phyloP scores from a whole-genome alignment of 73 alveolate species.

The Paramecium pentaurelia region DNA sequence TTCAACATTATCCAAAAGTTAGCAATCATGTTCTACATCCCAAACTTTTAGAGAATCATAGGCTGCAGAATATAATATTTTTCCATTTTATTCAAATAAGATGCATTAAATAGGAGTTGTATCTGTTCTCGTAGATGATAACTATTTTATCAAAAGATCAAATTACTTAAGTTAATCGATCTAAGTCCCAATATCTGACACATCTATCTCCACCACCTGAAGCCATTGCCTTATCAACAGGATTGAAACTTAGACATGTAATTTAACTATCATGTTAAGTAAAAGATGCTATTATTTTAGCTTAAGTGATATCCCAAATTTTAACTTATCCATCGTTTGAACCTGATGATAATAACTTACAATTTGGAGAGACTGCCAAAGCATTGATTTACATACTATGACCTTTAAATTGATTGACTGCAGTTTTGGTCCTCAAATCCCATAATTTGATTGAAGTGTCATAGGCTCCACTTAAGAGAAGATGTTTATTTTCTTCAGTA shows the following conservation, averaged over 20 bases:
- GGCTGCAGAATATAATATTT: conserved; percentile 47
- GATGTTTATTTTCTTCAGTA: conserved; percentile 15
- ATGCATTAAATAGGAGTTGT: conserved; percentile 35
- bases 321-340: conserved; percentile 52
- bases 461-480: conserved; percentile 52
- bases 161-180: neutral
- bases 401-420: neutral
- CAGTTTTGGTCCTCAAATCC: conserved; percentile 36
- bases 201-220: conserved; percentile 62
- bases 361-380: conserved; percentile 57
- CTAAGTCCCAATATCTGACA: conserved; percentile 60
- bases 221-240: conserved; percentile 60
- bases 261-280: conserved; percentile 49
- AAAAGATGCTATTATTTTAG: conserved; percentile 22
- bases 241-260: conserved; percentile 47
- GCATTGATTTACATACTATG: conserved; percentile 55
- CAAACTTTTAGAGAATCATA: conserved; percentile 56
- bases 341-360: conserved; percentile 54
- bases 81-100: conserved; percentile 17
- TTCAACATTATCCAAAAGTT: conserved; percentile 54
- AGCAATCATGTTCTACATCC: conserved; percentile 52
- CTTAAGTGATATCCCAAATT: conserved; percentile 46
- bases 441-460: conserved; percentile 56
- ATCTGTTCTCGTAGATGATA: conserved; percentile 39
- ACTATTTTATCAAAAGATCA: neutral